Base-by-base conservation (phyloP, 1,139 yeast species). In the Nadsonia commutata region DNA sequence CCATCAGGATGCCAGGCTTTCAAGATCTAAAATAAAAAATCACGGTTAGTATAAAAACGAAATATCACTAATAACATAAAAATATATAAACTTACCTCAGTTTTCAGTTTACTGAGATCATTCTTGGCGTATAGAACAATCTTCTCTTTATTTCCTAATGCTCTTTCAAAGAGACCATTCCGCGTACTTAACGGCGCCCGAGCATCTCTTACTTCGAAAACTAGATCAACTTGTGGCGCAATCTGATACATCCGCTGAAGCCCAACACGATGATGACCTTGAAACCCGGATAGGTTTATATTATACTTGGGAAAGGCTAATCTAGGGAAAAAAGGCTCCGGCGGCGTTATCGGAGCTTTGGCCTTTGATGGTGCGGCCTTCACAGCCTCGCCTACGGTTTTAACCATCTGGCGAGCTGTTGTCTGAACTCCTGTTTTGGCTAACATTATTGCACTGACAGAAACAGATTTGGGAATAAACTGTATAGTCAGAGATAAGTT, bases 261-360 rank as follows among this genome's bases (percentile, higher is more conserved):
- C 0, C 96, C 95, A 48, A 78, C 79, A 49, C 77, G 76, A 56
- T 90, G 97, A 57, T 88, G 96, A 13, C 96, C 96, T 53, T 85
- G 85, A 63, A 86, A 85, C 59, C 83, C 88, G 3, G 94, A 76
- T 31, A 80, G 61, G 0, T 78, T 70, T 16, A 86, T 72, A 45
- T 76, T 75, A 56, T 80, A 82, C 27, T 71, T 68, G 1, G 96
- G 96, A 37, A 62, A 63, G 13, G 45, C 46, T 8, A 49, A 40
- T 31, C 66, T 47, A 2, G 78, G 55, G 56, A 56, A 51, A 42
- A 59, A 60, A 19, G 43, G 33, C 33, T n/a, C n/a, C n/a, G n/a
- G n/a, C n/a, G n/a, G n/a, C n/a, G n/a, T n/a, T n/a, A n/a, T n/a
- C n/a, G n/a, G n/a, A n/a, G 33, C 33, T 6, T 4, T 4, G 33